Evolutionary conservation across 176 grass and related monocot genomes (phyloP), one percentile per base, ranked within the genome.

Genomic region (Triticum urartu): DNA sequence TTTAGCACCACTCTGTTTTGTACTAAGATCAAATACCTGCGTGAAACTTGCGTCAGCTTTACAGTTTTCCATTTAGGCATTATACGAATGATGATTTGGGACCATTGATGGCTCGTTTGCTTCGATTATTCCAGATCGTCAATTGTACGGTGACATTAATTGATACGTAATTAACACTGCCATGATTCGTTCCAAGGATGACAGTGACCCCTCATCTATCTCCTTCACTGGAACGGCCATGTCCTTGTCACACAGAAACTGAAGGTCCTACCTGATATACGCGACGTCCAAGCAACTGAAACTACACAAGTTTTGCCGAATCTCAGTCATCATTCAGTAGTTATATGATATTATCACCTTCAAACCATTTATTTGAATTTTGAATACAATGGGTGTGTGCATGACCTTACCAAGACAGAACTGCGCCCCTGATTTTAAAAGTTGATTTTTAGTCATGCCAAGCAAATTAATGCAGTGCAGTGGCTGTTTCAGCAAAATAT

Each of bases 121-220:
- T 59, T 59, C 20, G 7, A 59, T 59, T 21, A 14, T 32, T 84
- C 68, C 79, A 20, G 85, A 85, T 77, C 80, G 39, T 30, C 24
- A 75, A 5, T 81, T 91, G 81, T 77, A 52, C 38, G 26, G 33
- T 64, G 35, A 12, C 83, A 26, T 50, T 70, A 58, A 73, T 66
- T 54, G 18, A 20, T 77, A 54, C 50, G 50, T 54, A 54, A 33
- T 76, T 32, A 76, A 76, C 47, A 20, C 28, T 43, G 50, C 33
- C 68, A 67, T 47, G 68, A 50, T 56, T 52, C 73, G 4, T 54
- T 20, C 9, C 43, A 33, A 76, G 73, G 73, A 56, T 54, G 47
- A 77, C 26, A 56, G 26, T 3, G 74, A 77, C 17, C 15, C 50
- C 47, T 33, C 50, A 56, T 77, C 74, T 56, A 32, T 32, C 47